Evolutionary conservation across 352 stramenopile species (phyloP).

Genomic region (Pythium monospermum): DNA sequence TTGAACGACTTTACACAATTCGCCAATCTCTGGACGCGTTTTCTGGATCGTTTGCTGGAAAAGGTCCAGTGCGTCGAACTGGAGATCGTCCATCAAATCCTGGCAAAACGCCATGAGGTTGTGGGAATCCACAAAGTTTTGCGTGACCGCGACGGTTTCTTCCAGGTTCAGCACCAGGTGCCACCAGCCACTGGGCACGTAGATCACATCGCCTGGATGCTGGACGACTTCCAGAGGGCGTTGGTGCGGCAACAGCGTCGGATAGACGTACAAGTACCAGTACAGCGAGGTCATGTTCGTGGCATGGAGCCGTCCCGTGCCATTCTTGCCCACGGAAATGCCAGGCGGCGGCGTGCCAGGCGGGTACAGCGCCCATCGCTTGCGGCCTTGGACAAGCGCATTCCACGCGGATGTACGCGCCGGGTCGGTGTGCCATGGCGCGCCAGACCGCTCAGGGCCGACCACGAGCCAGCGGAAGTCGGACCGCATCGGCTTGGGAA

Average conservation of each 20-base stretch:
- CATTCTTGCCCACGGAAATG: constrained; percentile 51
- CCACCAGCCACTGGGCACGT: constrained; percentile 97
- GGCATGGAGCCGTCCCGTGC: constrained; percentile 45
- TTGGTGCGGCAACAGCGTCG: constrained; percentile 61
- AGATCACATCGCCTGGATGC: constrained; percentile 93
- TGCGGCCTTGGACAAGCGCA: constrained; percentile 90
- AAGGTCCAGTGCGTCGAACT: constrained; percentile 50
- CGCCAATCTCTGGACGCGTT: constrained; percentile 47
- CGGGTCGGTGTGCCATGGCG: constrained; percentile 94
- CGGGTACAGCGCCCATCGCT: constrained; percentile 96
- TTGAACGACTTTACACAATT: constrained; percentile 61
- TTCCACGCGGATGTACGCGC: constrained; percentile 96
- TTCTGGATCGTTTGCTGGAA: constrained; percentile 48
- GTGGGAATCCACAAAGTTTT: constrained; percentile 93
- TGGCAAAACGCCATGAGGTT: constrained; percentile 73
- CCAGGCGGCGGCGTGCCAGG: constrained; percentile 70
- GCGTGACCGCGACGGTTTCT: constrained; percentile 92
- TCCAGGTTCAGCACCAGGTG: constrained; percentile 96
- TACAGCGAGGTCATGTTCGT: constrained; percentile 76
- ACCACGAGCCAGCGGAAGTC: constrained; percentile 86
- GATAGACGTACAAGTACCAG: constrained; percentile 86
- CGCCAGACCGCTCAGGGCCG: constrained; percentile 81
- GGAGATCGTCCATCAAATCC: constrained; percentile 56
- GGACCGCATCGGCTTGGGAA: constrained; percentile 31
- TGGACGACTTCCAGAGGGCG: constrained; percentile 85